Conservation (phyloP, 768 basidiomycete genomes). For the Amanita inopinata region DNA sequence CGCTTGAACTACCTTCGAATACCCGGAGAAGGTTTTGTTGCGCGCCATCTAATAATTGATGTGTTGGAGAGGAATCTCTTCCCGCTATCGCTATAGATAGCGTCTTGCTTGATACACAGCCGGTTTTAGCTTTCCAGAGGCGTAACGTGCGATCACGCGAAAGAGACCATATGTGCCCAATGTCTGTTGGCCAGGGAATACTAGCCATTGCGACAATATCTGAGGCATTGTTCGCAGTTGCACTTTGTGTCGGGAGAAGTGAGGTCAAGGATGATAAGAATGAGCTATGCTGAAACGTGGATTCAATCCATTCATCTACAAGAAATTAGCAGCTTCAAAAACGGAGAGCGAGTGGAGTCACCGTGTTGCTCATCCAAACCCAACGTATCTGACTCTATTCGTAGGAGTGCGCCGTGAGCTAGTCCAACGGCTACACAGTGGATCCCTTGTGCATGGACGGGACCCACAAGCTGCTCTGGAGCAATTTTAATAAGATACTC, state of each 20-base stretch:
- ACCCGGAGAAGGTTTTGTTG: slow-evolving; percentile 58
- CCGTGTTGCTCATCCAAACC: slow-evolving; percentile 49
- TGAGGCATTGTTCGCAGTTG: slow-evolving; percentile 34
- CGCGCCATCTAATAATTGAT: slow-evolving; percentile 46
- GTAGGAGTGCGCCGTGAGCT: slow-evolving; percentile 53
- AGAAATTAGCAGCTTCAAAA: slow-evolving; percentile 9
- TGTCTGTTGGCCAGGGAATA: slow-evolving; percentile 67
- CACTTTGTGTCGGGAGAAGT: slow-evolving; percentile 46
- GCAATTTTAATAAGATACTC: slow-evolving; percentile 59
- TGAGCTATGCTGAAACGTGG: slow-evolving; percentile 50
- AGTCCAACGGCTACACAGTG: slow-evolving; percentile 58
- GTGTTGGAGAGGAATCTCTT: slow-evolving; percentile 25
- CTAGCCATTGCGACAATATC: slow-evolving; percentile 67
- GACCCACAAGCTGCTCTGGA: slow-evolving; percentile 30
- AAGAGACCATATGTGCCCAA: slow-evolving; percentile 71
- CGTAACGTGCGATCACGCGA: slow-evolving; percentile 81
- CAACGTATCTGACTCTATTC: slow-evolving; percentile 55
- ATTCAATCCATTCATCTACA: slow-evolving; percentile 67
- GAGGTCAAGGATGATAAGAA: slow-evolving; percentile 60
- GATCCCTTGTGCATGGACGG: slow-evolving; percentile 59
- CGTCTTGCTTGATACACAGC: slow-evolving; percentile 57
- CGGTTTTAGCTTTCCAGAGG: slow-evolving; percentile 72
- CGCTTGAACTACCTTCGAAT: slow-evolving; percentile 36
- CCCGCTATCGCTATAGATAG: slow-evolving; percentile 28
- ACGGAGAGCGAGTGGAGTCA: slow-evolving; percentile 23